Conservation (phyloP, 2,329 filamentous ascomycete species). For the Xylaria sp. region DNA sequence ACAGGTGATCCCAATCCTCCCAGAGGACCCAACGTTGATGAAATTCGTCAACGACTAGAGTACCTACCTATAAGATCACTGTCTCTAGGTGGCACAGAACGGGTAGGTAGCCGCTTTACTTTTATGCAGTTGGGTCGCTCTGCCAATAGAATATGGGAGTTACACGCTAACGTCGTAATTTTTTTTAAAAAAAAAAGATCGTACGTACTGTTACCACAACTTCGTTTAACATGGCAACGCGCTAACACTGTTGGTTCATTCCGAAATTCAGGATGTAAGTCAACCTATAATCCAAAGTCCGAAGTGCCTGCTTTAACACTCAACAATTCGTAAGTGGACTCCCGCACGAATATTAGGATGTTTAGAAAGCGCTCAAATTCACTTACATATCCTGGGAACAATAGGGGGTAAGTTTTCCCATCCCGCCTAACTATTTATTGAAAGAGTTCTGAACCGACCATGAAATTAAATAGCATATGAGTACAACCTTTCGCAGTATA, state of each 20-base stretch:
- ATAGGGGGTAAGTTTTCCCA: too few relatives aligned
- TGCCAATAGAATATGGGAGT: too few relatives aligned
- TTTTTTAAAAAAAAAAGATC: too few relatives aligned
- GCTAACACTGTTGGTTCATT: neutral
- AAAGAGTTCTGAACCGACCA: too few relatives aligned
- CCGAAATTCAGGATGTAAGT: neutral
- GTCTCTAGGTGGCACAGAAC: neutral
- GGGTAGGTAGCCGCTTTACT: neutral
- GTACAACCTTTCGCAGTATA: too few relatives aligned
- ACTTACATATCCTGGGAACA: too few relatives aligned
- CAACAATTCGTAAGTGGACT: neutral
- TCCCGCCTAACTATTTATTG: too few relatives aligned
- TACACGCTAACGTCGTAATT: too few relatives aligned
- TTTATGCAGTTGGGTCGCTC: neutral
- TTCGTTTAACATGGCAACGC: neutral
- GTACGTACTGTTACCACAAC: neutral
- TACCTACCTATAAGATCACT: neutral
- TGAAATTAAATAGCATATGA: too few relatives aligned
- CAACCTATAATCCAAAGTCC: neutral
- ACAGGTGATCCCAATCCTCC: neutral
- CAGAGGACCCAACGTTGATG: neutral
- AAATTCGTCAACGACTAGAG: neutral
- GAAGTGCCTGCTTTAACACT: neutral
- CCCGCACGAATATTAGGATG: neutral
- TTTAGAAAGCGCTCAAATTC: too few relatives aligned